Conservation (phyloP, 2,329 filamentous ascomycete species). For the Boeremia exigua region DNA sequence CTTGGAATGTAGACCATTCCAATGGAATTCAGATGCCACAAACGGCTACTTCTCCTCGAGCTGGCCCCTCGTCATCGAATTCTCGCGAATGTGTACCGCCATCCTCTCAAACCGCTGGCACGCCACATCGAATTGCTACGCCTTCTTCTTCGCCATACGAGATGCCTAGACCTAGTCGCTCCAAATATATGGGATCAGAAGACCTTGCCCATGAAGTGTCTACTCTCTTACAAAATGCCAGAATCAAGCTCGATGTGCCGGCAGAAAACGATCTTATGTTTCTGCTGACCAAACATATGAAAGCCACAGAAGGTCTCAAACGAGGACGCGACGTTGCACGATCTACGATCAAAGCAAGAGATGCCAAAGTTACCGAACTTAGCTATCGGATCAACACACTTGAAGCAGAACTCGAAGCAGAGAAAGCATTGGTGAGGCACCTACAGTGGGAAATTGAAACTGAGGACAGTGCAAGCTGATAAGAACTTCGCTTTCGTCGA, state of each 20-base stretch:
- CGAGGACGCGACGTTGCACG: conserved; percentile 71
- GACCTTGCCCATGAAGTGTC: conserved; percentile 54
- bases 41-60: conserved; percentile 20
- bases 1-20: conserved; percentile 43
- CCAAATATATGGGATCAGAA: conserved; percentile 27
- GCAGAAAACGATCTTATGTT: conserved; percentile 26
- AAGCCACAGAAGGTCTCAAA: conserved; percentile 65
- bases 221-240: conserved; percentile 54
- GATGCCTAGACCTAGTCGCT: conserved; percentile 46
- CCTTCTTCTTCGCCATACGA: conserved; percentile 30
- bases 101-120: conserved; percentile 20
- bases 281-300: conserved; percentile 55
- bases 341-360: conserved; percentile 66
- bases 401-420: conserved; percentile 62
- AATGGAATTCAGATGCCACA: conserved; percentile 38
- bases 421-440: conserved; percentile 50
- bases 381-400: conserved; percentile 67
- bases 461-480: background rate
- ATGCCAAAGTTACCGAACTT: conserved; percentile 70
- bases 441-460: conserved; percentile 30
- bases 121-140: conserved; percentile 18
- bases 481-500: background rate
- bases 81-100: conserved; percentile 20
- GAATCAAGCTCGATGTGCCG: conserved; percentile 43
- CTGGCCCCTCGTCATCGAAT: conserved; percentile 24